Evolutionary conservation across 1,284 basidiomycete genomes (phyloP), one percentile per base, ranked within the genome.

Genomic region (Apiotrichum gamsii): DNA sequence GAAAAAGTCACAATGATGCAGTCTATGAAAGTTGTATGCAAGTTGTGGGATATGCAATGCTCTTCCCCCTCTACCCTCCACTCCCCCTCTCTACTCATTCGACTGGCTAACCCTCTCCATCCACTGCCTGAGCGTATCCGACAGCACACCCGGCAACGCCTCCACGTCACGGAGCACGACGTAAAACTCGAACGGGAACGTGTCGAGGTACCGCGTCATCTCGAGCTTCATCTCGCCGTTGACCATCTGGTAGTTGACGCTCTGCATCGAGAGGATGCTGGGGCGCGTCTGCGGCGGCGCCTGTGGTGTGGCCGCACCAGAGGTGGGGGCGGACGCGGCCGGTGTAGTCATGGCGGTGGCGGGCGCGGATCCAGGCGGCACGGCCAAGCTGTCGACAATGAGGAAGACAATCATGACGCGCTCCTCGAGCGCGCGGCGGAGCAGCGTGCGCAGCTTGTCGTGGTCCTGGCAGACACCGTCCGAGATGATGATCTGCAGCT

Each of bases 391-490:
- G 70, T 99, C 95, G 50, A 98, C 78, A 55, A 98, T 82, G 67
- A 99, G 82, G 77, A 99, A 99, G 43, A 98, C 94, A 45, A 98
- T 80, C 85, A 98, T 87, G 58, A 98, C 85, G 18, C 86, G 80
- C 69, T 94, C 87, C 64, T 91, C 91, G 56, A 86, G 82, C 1
- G 94, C 95, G 58, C 82, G 82, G 33, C 95, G 80, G 28, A 98
- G 75, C 29, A 91, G 74, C 3, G 84, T 83, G 29, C 85, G 81
- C 39, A 98, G 76, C 57, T 79, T 77, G 38, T 90, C 87, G 68
- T 97, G 93, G 66, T 97, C 90, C 71, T 97, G 90, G 69, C 93
- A 97, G 57, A 97, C 88, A 25, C 95, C 95, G 67, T 99, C 95
- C 16, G 93, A 97, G 56, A 98, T 90, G 77, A 99, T 95, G 74